phyloP scores from a whole-genome alignment of 768 basidiomycete genomes.

The Cantharellus anzutake region DNA sequence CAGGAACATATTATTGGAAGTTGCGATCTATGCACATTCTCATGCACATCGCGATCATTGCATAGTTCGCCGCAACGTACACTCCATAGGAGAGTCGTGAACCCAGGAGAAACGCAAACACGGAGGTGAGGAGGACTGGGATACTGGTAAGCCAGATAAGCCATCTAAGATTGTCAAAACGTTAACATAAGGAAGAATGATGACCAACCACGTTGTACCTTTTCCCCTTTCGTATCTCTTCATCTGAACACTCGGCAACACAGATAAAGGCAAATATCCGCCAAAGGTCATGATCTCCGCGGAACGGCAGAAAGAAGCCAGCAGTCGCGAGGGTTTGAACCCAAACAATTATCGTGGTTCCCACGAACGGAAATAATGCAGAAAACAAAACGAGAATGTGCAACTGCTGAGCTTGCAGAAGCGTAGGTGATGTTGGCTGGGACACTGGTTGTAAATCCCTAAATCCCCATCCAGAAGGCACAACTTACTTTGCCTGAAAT shows the following conservation, averaged over 20 bases:
- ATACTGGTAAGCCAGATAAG: not conserved
- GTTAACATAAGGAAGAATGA: not conserved
- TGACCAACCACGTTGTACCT: not conserved
- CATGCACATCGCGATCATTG: not conserved
- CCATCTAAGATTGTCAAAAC: not conserved
- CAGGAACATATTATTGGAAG: too few relatives aligned
- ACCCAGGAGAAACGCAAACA: conserved; percentile 29
- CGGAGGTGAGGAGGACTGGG: conserved; percentile 20
- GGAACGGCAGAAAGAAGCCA: conserved; percentile 59
- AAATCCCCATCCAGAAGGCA: not conserved
- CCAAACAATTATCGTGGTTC: conserved; percentile 75
- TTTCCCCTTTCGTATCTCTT: not conserved
- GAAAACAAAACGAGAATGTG: conserved; percentile 61
- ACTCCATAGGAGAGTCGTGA: not conserved
- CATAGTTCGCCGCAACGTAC: not conserved
- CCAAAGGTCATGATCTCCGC: conserved; percentile 41
- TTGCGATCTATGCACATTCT: too few relatives aligned
- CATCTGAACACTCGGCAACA: not conserved
- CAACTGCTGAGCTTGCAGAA: not conserved
- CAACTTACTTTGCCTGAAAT: not conserved
- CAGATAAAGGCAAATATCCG: not conserved
- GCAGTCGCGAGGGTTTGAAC: conserved; percentile 67
- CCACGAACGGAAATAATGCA: conserved; percentile 58
- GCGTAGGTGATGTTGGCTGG: not conserved
- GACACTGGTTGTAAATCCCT: not conserved